Evolutionary conservation across 495 filamentous ascomycete genomes (phyloP).

Genomic region (Hypoxylon subgilvum): DNA sequence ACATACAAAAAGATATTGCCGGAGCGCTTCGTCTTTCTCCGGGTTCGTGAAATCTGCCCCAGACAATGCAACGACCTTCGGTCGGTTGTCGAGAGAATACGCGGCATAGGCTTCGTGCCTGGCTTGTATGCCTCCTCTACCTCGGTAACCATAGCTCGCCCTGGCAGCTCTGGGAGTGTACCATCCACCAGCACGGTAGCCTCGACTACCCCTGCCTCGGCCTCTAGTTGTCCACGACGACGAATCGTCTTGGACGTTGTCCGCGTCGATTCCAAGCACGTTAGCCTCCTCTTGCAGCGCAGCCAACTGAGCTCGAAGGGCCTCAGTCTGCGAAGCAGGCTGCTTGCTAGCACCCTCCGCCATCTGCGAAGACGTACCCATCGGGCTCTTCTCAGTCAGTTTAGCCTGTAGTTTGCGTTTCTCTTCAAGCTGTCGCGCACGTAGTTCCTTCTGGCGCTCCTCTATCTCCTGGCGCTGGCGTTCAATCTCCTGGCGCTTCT

Average conservation of each 20-base stretch:
- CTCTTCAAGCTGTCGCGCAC: constrained; percentile 77
- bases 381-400: constrained; percentile 58
- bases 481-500: constrained; percentile 76
- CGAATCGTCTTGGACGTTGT: constrained; percentile 51
- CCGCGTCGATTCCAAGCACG: constrained; percentile 74
- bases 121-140: constrained; percentile 59
- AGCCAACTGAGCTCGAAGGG: constrained; percentile 79
- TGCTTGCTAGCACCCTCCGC: constrained; percentile 29
- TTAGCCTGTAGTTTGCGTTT: constrained; percentile 67
- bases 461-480: constrained; percentile 74
- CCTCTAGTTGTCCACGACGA: constrained; percentile 45
- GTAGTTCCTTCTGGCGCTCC: constrained; percentile 74
- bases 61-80: constrained; percentile 74
- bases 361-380: constrained; percentile 10
- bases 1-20: constrained; percentile 85
- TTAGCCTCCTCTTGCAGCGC: constrained; percentile 85
- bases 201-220: constrained; percentile 40
- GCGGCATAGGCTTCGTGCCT: constrained; percentile 63
- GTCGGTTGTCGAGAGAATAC: constrained; percentile 85
- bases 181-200: constrained; percentile 51
- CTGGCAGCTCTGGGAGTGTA: constrained; percentile 54
- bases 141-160: constrained; percentile 62
- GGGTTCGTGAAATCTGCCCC: constrained; percentile 69
- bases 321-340: constrained; percentile 50
- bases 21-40: constrained; percentile 80